Base-by-base conservation (phyloP, 148 eudicot species). In the Fagopyrum homotropicum region DNA sequence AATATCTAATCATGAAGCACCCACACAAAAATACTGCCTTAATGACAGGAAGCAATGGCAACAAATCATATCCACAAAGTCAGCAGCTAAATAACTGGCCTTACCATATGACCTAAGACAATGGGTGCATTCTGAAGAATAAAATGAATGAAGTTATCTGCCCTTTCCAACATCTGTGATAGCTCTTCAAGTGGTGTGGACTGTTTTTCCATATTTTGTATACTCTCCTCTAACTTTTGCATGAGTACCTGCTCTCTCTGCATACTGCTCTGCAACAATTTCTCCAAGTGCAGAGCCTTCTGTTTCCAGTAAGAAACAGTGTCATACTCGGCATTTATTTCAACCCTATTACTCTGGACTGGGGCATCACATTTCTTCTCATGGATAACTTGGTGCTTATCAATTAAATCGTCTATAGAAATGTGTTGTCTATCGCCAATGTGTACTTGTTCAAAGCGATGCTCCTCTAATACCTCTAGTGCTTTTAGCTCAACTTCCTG, bases 91-190 rank as follows among this genome's bases (percentile, higher is more conserved):
- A 8, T 4, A 19, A 59, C 26, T 11, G 43, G 43, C 6, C 73
- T 81, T 87, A 93, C 98, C 96, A 89, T 90, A 77, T 93, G 97
- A 71, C 95, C 98, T 66, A 93, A 86, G 70, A 91, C 93, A 78
- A 93, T 90, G 7, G 98, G 98, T 71, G 98, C 95, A 81, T 86
- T 93, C 77, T 93, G 95, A 78, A 93, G 97, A 78, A 93, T 85
- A 76, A 93, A 91, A 79, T 93, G 95, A 76, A 93, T 83, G 63
- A 88, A 93, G 79, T 91, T 91, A 84, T 93, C 97, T 0, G 98
- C 98, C 79, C 97, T 82, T 78, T 85, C 88, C 64, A 89, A 78
- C 82, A 93, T 90, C 75, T 89, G 88, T 9, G 98, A 89, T 74
- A 93, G 75, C 77, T 93, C 98, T 84, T 91, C 91, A 2, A 91